These are phyloP conservation scores for Lasiosphaeriaceae sp. DNA, from an alignment of 495 filamentous ascomycete genomes.

Conservation along the genomic window DNA sequence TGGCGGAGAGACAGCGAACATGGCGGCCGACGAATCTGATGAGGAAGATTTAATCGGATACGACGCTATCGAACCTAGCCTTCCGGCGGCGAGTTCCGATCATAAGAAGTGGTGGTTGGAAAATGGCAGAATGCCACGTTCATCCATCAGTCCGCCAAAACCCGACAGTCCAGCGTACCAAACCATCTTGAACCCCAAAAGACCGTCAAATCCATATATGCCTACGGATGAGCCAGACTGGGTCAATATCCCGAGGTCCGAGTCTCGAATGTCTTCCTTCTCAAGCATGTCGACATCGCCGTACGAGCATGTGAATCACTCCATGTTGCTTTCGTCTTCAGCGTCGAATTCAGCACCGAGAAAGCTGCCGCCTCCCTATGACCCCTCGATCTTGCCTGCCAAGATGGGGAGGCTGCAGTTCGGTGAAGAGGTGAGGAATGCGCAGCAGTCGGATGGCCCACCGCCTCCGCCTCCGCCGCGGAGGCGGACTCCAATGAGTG, in stretches of 20 bases:
- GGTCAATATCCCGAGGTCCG: constrained; percentile 55
- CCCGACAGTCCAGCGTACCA: constrained; percentile 38
- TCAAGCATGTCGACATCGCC: constrained; percentile 43
- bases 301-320: constrained; percentile 46
- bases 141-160: constrained; percentile 60
- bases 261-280: constrained; percentile 43
- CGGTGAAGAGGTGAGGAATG: constrained; percentile 27
- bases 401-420: constrained; percentile 37
- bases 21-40: constrained; percentile 55
- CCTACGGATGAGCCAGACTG: constrained; percentile 70
- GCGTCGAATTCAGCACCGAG: constrained; percentile 39
- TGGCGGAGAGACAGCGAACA: constrained; percentile 39
- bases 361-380: constrained; percentile 52
- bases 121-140: constrained; percentile 73
- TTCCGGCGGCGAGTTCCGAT: constrained; percentile 89
- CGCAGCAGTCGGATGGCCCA: constrained; percentile 22
- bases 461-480: constrained; percentile 49
- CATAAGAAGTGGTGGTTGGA: constrained; percentile 93
- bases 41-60: constrained; percentile 73
- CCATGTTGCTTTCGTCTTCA: constrained; percentile 39
- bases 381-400: constrained; percentile 40
- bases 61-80: constrained; percentile 69
- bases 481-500: constrained; percentile 32
- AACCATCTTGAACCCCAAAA: constrained; percentile 62
- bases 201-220: constrained; percentile 79